These are phyloP conservation scores for Calcarisporium arbuscula DNA, from an alignment of 2,329 filamentous ascomycete genomes.

Conservation along the genomic window DNA sequence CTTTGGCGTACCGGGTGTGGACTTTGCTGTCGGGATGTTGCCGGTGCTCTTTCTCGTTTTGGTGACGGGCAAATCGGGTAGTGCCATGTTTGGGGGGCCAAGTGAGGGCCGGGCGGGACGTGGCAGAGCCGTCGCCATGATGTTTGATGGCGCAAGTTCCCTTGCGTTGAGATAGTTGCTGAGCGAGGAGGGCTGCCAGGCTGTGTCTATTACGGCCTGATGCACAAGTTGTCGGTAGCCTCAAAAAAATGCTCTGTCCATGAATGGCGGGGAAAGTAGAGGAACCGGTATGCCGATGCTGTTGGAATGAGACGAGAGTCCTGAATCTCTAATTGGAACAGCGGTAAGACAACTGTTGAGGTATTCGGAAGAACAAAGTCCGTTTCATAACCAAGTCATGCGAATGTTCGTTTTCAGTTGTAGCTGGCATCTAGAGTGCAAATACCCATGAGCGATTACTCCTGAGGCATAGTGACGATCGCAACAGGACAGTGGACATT, in stretches of 20 bases:
- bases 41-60: conserved; percentile 66
- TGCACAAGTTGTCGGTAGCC: conserved; percentile 15
- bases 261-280: conserved; percentile 15
- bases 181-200: conserved; percentile 11
- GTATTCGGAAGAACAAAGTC: too few relatives aligned
- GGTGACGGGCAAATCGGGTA: conserved; percentile 66
- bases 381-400: too few relatives aligned
- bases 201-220: conserved; percentile 14
- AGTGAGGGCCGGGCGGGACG: conserved; percentile 60
- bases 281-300: too few relatives aligned
- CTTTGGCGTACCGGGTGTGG: conserved; percentile 44
- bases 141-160: not conserved
- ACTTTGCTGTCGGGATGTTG: conserved; percentile 32
- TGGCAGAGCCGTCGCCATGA: conserved; percentile 52
- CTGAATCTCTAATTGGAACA: too few relatives aligned
- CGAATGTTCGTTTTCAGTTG: too few relatives aligned
- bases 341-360: too few relatives aligned
- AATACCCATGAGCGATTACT: too few relatives aligned
- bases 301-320: too few relatives aligned
- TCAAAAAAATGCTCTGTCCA: conserved; percentile 20
- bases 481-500: too few relatives aligned
- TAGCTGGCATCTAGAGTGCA: too few relatives aligned
- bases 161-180: conserved; percentile 4
- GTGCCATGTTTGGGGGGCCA: conserved; percentile 63
- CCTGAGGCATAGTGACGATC: too few relatives aligned